A percentile compares a stretch with the other conserved stretches of the same genome.
phyloP scores from a whole-genome alignment of 2,329 filamentous ascomycete species.

The Cytospora mali region DNA sequence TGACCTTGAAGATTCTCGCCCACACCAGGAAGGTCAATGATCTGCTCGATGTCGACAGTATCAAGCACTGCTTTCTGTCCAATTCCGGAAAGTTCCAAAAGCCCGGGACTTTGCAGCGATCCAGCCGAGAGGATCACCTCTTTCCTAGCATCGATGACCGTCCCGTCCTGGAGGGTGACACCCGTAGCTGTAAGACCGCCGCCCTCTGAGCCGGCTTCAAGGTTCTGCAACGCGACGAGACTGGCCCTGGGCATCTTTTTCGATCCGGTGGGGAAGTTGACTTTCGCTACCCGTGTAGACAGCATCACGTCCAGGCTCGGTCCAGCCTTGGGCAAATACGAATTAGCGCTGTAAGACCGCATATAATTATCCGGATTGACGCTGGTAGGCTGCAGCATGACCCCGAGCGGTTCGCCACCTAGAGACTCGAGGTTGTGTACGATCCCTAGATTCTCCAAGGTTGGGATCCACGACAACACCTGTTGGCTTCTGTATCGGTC shows the following conservation, averaged over 20 bases:
- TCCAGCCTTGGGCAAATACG: conserved; percentile 46
- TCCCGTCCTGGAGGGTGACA: conserved; percentile 34
- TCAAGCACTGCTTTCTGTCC: conserved; percentile 46
- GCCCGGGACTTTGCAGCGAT: conserved; percentile 43
- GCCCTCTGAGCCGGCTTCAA: conserved; percentile 22
- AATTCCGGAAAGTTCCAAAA: conserved; percentile 42
- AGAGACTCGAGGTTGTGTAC: conserved; percentile 47
- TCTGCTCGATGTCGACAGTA: conserved; percentile 43
- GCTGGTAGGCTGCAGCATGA: conserved; percentile 52
- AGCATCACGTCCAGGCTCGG: conserved; percentile 46
- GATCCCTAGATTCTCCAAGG: conserved; percentile 49
- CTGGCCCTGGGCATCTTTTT: conserved; percentile 21
- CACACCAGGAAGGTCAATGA: conserved; percentile 49
- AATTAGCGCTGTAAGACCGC: conserved; percentile 50
- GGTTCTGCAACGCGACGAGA: conserved; percentile 31
- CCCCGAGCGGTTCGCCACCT: conserved; percentile 52
- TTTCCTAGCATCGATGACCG: conserved; percentile 37
- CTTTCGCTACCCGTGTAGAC: conserved; percentile 41
- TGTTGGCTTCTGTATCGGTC: conserved; percentile 48
- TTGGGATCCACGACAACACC: conserved; percentile 47
- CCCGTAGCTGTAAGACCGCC: conserved; percentile 29
- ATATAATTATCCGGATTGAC: conserved; percentile 50
- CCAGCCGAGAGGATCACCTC: conserved; percentile 51
- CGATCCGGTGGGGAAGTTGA: conserved; percentile 38
- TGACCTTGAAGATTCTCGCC: conserved; percentile 55